A percentile compares a stretch with the other conserved stretches of the same genome.
Evolutionary conservation across 2,329 filamentous ascomycete species (phyloP).

Genomic region (Diaporthe ilicicola): DNA sequence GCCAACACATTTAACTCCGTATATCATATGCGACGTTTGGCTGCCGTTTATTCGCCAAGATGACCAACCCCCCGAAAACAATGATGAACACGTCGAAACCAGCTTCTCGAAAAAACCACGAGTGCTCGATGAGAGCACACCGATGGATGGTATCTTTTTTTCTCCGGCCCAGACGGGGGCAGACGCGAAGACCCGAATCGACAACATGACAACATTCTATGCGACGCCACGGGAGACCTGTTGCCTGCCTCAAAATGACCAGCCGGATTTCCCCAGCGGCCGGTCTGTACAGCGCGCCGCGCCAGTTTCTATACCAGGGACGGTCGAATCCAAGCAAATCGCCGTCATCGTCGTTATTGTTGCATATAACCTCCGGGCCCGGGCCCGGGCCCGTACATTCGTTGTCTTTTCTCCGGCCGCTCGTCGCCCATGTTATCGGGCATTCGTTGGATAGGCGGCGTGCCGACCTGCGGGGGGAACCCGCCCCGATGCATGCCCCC

Average conservation of each 20-base stretch:
- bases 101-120: background rate
- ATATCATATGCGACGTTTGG: constrained; percentile 17
- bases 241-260: constrained; percentile 4
- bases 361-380: constrained; percentile 50
- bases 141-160: constrained; percentile 15
- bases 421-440: constrained; percentile 48
- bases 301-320: background rate
- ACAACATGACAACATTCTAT: constrained; percentile 17
- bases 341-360: constrained; percentile 43
- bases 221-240: background rate
- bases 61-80: background rate
- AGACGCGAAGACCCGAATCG: constrained; percentile 10
- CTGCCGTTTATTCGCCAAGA: constrained; percentile 17
- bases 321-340: constrained; percentile 2
- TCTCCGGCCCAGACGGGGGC: background rate
- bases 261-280: constrained; percentile 19
- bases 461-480: constrained; percentile 42
- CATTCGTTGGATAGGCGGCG: constrained; percentile 44
- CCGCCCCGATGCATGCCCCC: constrained; percentile 46
- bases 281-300: constrained; percentile 4
- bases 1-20: constrained; percentile 13
- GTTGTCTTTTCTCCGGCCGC: constrained; percentile 61
- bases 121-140: constrained; percentile 1
- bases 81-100: background rate
- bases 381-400: constrained; percentile 54